phyloP scores from a whole-genome alignment of 441 rosid genomes.

The Populus hybrid region DNA sequence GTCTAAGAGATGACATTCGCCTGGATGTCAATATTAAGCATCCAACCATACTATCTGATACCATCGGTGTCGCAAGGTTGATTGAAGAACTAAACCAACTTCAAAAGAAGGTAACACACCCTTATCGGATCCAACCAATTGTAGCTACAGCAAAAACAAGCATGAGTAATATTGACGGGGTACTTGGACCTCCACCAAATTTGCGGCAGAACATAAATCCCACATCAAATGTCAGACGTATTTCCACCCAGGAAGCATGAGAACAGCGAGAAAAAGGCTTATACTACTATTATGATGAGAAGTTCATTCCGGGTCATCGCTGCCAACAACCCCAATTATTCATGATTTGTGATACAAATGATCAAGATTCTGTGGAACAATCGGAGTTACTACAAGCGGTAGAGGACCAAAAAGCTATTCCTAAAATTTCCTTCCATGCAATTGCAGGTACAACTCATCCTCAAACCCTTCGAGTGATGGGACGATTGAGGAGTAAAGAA shows the following conservation, averaged over 20 bases:
- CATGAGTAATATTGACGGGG: rapidly evolving
- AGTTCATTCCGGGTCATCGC: not conserved
- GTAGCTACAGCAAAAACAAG: rapidly evolving
- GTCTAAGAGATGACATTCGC: not conserved
- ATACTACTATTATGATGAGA: not conserved
- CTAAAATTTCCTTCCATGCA: not conserved
- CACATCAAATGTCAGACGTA: not conserved
- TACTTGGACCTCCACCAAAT: not conserved
- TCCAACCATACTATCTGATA: not conserved
- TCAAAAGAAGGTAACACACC: not conserved
- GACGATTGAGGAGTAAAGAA: not conserved
- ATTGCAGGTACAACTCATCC: not conserved
- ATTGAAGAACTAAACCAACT: not conserved
- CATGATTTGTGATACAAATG: not conserved
- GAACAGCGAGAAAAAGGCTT: not conserved
- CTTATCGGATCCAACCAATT: rapidly evolving
- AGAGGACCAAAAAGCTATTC: not conserved
- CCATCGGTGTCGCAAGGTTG: not conserved
- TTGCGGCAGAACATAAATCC: rapidly evolving
- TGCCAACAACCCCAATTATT: not conserved
- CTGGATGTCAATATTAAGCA: not conserved
- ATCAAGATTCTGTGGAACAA: rapidly evolving
- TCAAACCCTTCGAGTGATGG: not conserved
- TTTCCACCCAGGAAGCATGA: not conserved
- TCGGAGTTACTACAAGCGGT: rapidly evolving